Conservation (phyloP, 2,329 filamentous ascomycete genomes). For the Fusarium subglutinans region DNA sequence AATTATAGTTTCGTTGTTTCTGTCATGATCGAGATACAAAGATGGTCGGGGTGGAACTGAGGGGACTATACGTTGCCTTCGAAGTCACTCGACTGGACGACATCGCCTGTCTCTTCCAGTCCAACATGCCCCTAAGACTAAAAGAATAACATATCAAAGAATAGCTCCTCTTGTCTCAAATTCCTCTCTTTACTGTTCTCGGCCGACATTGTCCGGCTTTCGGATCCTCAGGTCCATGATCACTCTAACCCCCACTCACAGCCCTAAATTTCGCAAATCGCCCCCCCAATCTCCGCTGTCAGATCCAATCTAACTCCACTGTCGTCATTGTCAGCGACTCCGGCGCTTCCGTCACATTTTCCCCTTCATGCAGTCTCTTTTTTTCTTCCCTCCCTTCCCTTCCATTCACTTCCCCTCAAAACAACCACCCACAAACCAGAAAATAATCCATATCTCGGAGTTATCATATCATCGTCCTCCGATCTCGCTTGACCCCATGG, state of each 20-base stretch:
- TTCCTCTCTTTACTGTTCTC: neutral
- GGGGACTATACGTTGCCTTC: neutral
- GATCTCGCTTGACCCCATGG: slow-evolving; percentile 37
- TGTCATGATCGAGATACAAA: neutral
- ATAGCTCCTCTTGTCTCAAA: neutral
- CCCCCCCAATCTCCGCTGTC: slow-evolving; percentile 13
- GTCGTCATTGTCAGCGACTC: slow-evolving; percentile 31
- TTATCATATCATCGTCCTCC: neutral
- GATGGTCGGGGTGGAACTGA: neutral
- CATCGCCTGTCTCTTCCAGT: accelerated
- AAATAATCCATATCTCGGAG: neutral
- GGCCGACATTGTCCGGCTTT: slow-evolving; percentile 25
- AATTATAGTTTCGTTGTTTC: neutral
- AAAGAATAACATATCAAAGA: neutral
- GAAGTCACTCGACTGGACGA: neutral
- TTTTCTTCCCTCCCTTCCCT: neutral
- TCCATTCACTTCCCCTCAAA: neutral
- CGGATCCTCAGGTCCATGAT: slow-evolving; percentile 6
- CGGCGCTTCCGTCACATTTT: slow-evolving; percentile 37
- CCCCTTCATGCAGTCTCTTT: slow-evolving; percentile 11
- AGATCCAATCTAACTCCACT: slow-evolving; percentile 26
- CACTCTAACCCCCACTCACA: slow-evolving; percentile 8
- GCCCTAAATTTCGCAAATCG: slow-evolving; percentile 17
- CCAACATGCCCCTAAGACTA: too few relatives aligned
- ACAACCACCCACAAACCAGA: neutral